These are phyloP conservation scores for Curvularia sp. DNA, from an alignment of 2,329 filamentous ascomycete species.

Conservation along the genomic window DNA sequence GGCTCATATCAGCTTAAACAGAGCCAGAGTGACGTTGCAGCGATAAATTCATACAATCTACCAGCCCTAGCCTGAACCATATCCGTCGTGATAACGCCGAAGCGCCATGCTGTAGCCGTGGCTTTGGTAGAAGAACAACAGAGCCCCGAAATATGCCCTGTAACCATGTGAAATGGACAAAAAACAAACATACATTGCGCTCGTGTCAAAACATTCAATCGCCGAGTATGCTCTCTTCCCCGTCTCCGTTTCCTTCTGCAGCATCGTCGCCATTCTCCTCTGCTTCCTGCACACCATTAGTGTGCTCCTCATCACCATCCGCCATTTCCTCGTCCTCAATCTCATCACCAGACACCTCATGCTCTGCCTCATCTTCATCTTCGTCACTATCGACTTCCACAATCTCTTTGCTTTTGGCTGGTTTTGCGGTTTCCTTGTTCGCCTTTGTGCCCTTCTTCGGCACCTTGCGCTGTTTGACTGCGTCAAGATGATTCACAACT, in stretches of 20 bases:
- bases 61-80: not conserved
- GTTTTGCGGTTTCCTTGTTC: constrained; percentile 51
- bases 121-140: constrained; percentile 6
- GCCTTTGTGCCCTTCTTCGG: constrained; percentile 29
- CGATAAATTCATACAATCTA: not conserved
- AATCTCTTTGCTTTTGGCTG: constrained; percentile 51
- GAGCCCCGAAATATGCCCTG: constrained; percentile 3
- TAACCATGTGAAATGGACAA: constrained; percentile 2
- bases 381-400: constrained; percentile 46
- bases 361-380: constrained; percentile 30
- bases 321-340: constrained; percentile 52
- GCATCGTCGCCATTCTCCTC: constrained; percentile 38
- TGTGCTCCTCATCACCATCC: constrained; percentile 50
- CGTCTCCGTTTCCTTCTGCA: constrained; percentile 44
- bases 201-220: constrained; percentile 34
- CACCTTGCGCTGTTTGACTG: constrained; percentile 55
- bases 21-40: not conserved
- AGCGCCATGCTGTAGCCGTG: constrained; percentile 21
- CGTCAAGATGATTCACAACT: constrained; percentile 78
- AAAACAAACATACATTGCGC: not conserved
- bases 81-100: constrained; percentile 13
- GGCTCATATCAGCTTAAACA: not conserved
- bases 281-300: constrained; percentile 50
- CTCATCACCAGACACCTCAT: constrained; percentile 37
- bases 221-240: constrained; percentile 52